Base-by-base conservation (phyloP, 345 rosid species). In the Aquilaria sinensis region DNA sequence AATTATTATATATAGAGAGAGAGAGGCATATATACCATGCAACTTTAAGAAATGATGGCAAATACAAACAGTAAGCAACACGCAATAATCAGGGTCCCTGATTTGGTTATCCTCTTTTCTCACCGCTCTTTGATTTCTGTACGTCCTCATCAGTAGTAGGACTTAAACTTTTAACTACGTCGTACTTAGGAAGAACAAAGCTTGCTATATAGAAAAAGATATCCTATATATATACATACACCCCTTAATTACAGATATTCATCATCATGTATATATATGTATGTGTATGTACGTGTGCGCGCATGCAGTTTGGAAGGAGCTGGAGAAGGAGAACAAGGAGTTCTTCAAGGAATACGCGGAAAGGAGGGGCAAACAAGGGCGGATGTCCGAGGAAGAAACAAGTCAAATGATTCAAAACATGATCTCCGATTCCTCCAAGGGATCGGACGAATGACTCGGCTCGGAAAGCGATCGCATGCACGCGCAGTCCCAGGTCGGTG, bases 291-390 rank as follows among this genome's bases (percentile, higher is more conserved):
- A 6, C 7, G 10, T 15, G 2, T 37, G 43, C 53, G 9, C 50
- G 37, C 31, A 16, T 58, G 23, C 80, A 92, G 98, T 92, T 58
- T 92, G 98, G 98, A 87, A 79, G 46, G 98, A 89, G 66, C 70
- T 92, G 46, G 96, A 85, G 84, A 92, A 87, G 72, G 98, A 89
- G 74, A 92, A 92, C 80, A 89, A 81, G 84, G 89, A 83, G 31
- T 89, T 92, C 86, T 92, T 92, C 60, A 83, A 83, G 75, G 86
- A 70, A 8, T 92, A 92, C 60, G 83, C 77, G 33, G 57, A 76
- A 69, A 80, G 81, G 13, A 90, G 81, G 64, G 65, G 74, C 83
- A 82, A 83, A 72, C 78, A 81, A 45, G 90, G 83, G 34, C 75
- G 78, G 47, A 85, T 92, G 92, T 81, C 98, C 3, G 91, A 81